These are phyloP conservation scores for Crepidotus variabilis DNA, from an alignment of 768 basidiomycete genomes.

Conservation along the genomic window DNA sequence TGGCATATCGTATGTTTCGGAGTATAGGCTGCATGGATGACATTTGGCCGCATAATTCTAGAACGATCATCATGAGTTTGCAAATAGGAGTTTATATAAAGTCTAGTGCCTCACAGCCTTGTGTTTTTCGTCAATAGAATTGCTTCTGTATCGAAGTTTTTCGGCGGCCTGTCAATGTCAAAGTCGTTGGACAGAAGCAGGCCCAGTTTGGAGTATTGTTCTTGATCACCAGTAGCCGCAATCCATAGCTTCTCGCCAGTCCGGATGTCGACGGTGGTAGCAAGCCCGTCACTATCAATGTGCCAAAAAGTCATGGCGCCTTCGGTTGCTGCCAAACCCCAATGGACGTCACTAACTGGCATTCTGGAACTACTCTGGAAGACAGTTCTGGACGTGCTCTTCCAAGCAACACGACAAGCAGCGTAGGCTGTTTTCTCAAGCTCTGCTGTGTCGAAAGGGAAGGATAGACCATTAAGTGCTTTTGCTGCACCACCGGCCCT, in stretches of 20 bases:
- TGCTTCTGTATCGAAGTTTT: background rate
- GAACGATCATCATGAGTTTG: background rate
- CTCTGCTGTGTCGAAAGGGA: background rate
- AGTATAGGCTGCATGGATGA: background rate
- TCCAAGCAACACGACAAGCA: conserved; percentile 7
- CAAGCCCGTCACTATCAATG: conserved; percentile 15
- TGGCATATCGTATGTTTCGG: background rate
- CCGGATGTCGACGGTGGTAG: conserved; percentile 9
- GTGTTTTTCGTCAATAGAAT: background rate
- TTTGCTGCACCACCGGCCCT: background rate
- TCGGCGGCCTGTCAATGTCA: background rate
- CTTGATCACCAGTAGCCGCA: background rate
- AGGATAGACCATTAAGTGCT: conserved; percentile 5
- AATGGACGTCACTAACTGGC: conserved; percentile 10
- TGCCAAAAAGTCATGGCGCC: conserved; percentile 14
- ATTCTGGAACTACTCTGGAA: background rate
- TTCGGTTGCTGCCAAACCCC: conserved; percentile 13
- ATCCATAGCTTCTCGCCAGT: conserved; percentile 10
- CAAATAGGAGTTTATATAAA: no score
- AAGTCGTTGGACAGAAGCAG: background rate
- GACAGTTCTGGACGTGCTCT: background rate
- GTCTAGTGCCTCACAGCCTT: background rate
- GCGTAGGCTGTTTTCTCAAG: background rate
- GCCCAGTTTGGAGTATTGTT: background rate
- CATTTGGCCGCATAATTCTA: no score